A percentile compares a stretch with the other conserved stretches of the same genome.
Conservation (phyloP, 2,329 filamentous ascomycete species). For the Teratosphaeria epicoccoides region DNA sequence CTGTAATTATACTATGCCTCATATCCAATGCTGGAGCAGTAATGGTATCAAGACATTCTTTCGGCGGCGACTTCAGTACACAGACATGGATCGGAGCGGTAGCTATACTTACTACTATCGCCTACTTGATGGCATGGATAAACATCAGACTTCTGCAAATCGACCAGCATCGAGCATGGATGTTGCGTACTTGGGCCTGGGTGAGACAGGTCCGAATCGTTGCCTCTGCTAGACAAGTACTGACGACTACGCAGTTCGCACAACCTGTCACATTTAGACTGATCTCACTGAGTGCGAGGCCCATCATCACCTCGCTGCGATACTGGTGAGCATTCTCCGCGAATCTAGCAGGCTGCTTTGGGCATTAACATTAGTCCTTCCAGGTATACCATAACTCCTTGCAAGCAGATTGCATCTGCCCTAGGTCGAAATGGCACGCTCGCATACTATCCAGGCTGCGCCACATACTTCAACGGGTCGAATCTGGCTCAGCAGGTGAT, state of each 20-base stretch:
- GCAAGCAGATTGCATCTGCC: slow-evolving; percentile 40
- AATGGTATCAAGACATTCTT: slow-evolving; percentile 42
- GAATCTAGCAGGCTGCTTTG: background rate
- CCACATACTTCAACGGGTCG: slow-evolving; percentile 2
- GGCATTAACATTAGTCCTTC: background rate
- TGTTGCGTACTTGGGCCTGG: slow-evolving; percentile 41
- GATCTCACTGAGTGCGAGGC: slow-evolving; percentile 35
- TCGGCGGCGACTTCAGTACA: slow-evolving; percentile 45
- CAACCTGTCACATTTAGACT: slow-evolving; percentile 44
- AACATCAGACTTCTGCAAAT: slow-evolving; percentile 53
- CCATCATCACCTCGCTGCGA: slow-evolving; percentile 25
- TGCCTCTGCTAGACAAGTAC: background rate
- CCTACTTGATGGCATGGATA: slow-evolving; percentile 40
- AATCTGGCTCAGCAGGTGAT: slow-evolving; percentile 18
- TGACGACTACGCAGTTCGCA: slow-evolving; percentile 16
- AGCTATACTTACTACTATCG: slow-evolving; percentile 35
- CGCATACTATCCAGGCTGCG: slow-evolving; percentile 37
- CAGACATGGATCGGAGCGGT: slow-evolving; percentile 38
- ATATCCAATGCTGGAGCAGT: slow-evolving; percentile 41
- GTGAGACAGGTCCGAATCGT: slow-evolving; percentile 7
- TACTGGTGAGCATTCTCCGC: slow-evolving; percentile 23
- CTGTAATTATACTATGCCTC: slow-evolving; percentile 40
- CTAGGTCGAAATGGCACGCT: slow-evolving; percentile 19
- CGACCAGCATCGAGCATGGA: slow-evolving; percentile 54
- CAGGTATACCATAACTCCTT: slow-evolving; percentile 30